These are phyloP conservation scores for Phialophora macrospora DNA, from an alignment of 2,329 filamentous ascomycete species.

Conservation along the genomic window DNA sequence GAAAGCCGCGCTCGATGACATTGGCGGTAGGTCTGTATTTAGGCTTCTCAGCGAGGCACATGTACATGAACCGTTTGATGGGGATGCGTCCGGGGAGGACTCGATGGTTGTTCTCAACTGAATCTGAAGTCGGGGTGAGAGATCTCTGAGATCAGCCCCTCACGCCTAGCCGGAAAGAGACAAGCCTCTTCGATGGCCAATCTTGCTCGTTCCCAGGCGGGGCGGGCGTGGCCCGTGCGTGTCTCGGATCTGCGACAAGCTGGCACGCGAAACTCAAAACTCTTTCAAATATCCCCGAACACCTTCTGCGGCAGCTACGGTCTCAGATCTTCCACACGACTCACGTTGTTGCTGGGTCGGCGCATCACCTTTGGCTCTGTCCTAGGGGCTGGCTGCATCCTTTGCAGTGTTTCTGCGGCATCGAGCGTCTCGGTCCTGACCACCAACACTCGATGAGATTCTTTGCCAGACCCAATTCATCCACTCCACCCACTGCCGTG, in stretches of 20 bases:
- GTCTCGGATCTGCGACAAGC: constrained; percentile 9
- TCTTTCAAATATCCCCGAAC: neutral
- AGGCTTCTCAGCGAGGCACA: neutral
- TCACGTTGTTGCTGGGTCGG: constrained; percentile 11
- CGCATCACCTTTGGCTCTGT: constrained; percentile 11
- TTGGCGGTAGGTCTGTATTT: neutral
- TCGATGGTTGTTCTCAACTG: neutral
- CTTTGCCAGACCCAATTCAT: constrained; percentile 21
- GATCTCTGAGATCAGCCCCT: neutral
- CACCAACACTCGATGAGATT: constrained; percentile 8
- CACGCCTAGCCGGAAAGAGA: neutral
- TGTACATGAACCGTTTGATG: neutral
- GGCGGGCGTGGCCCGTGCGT: neutral
- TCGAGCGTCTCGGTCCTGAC: constrained; percentile 17
- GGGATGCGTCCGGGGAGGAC: neutral
- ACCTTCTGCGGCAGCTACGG: constrained; percentile 20
- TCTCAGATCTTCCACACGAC: constrained; percentile 18
- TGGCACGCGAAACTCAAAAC: constrained; percentile 17
- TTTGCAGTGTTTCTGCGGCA: constrained; percentile 16
- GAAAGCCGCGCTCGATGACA: neutral
- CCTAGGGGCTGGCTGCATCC: neutral
- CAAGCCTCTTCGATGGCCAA: constrained; percentile 3
- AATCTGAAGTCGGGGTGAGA: neutral
- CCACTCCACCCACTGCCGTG: constrained; percentile 11
- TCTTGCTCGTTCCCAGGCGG: neutral